Base-by-base conservation (phyloP, 495 filamentous ascomycete genomes). In the Cryomyces minteri region DNA sequence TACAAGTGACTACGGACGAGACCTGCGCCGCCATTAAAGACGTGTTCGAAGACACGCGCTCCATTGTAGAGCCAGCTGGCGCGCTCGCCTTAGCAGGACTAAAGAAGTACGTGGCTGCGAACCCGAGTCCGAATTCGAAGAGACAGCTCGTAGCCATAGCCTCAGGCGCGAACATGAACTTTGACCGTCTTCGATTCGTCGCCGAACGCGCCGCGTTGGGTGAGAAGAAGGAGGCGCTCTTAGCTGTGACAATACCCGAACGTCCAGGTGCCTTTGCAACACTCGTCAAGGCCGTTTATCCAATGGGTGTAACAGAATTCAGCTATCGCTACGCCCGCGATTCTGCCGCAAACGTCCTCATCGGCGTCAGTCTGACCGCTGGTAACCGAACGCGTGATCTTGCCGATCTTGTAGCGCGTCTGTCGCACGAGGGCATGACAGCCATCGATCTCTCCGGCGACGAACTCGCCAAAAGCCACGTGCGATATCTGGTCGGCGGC, bases 101-200 rank as follows among this genome's bases (percentile, higher is more conserved):
- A 36, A 99, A 99, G 69, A 96, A 94, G 67, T 99, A 92, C 61
- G 80, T 87, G 40, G 71, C 72, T 7, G 61, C 66, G 41, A 76
- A 94, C 59, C 88, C 85, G 2, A 79, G 74, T 14, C 67, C 70
- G n/a, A 71, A 93, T 57, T 62, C 67, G 14, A 76, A 65, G 29
- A 68, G 81, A 48, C 74, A 75, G 39, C 68, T 96, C 18, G 76
- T 93, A 38, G 90, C 88, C 46, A 74, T 96, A 50, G 82, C 88
- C 10, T 90, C 83, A 9, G 90, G 90, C 40, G 92, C 90, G 11
- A 99, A 99, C 68, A 96, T 99, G 88, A 88, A 99, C 61, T 99
- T 99, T 58, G 92, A 99, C 56, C 79, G 92, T 4, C 71, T 96
- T 31, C 83, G 88, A 33, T 99, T 99, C 56, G 90, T 99, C 33